phyloP scores from a whole-genome alignment of 2,329 filamentous ascomycete species.

The Scedosporium boydii region DNA sequence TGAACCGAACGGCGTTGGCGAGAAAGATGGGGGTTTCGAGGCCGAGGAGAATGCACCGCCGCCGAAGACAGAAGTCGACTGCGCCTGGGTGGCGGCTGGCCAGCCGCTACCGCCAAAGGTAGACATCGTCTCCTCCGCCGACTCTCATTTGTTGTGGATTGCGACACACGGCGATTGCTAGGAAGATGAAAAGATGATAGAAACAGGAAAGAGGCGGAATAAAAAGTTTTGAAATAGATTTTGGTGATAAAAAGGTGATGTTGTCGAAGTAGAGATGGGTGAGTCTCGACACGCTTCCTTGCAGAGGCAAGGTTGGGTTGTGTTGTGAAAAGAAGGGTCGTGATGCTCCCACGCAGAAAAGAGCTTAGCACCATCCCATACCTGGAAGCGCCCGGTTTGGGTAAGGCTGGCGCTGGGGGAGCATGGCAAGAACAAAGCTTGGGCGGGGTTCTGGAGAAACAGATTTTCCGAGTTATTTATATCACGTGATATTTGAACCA shows the following conservation, averaged over 20 bases:
- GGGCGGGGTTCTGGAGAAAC: background rate
- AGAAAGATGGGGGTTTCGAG: background rate
- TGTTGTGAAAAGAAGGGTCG: background rate
- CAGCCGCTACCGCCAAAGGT: constrained; percentile 8
- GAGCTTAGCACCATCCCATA: background rate
- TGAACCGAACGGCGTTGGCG: background rate
- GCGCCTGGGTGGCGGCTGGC: constrained; percentile 2
- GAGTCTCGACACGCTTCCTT: background rate
- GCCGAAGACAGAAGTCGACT: constrained; percentile 2
- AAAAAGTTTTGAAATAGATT: background rate
- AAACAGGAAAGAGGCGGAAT: background rate
- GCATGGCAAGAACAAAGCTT: background rate
- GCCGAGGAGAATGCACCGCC: constrained; percentile 7
- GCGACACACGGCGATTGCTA: background rate
- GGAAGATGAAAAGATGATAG: background rate
- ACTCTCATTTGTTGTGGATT: constrained; percentile 4
- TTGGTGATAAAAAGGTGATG: background rate
- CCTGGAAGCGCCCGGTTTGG: background rate
- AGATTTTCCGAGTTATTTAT: background rate
- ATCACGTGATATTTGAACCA: too few species aligned
- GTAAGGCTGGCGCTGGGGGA: background rate
- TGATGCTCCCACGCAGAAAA: constrained; percentile 1
- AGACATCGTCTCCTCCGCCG: constrained; percentile 3
- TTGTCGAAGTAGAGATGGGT: background rate
- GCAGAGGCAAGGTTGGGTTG: background rate